Conservation (phyloP, 768 basidiomycete species). For the Suillus placidus region DNA sequence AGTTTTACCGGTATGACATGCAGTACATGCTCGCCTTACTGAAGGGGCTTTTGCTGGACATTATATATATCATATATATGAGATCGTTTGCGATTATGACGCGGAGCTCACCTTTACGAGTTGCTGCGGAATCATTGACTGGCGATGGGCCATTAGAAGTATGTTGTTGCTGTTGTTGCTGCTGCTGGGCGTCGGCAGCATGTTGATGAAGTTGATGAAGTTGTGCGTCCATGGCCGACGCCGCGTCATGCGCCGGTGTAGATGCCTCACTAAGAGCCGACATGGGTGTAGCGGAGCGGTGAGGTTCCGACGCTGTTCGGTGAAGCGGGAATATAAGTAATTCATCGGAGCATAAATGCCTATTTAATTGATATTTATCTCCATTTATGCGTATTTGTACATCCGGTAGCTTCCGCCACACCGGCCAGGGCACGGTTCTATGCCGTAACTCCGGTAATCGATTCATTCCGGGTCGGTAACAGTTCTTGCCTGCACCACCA, state of each 20-base stretch:
- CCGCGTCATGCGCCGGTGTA: slow-evolving; percentile 69
- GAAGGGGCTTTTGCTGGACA: slow-evolving; percentile 75
- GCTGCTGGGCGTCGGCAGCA: slow-evolving; percentile 39
- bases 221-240: slow-evolving; percentile 60
- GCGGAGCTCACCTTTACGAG: slow-evolving; percentile 62
- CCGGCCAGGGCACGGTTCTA: slow-evolving; percentile 3
- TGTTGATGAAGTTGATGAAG: slow-evolving; percentile 45
- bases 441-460: slow-evolving; percentile 21
- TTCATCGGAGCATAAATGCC: slow-evolving; percentile 32
- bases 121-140: slow-evolving; percentile 35
- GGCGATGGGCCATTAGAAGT: slow-evolving; percentile 31
- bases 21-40: slow-evolving; percentile 77
- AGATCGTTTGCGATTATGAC: slow-evolving; percentile 14
- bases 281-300: slow-evolving; percentile 57
- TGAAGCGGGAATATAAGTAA: slow-evolving; percentile 29
- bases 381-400: slow-evolving; percentile 31
- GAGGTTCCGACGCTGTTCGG: slow-evolving; percentile 33
- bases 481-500: slow-evolving; percentile 21
- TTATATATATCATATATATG: slow-evolving; percentile 15
- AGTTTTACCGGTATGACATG: slow-evolving; percentile 84
- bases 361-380: slow-evolving; percentile 18
- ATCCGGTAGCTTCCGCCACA: slow-evolving; percentile 23
- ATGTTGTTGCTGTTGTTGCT: slow-evolving; percentile 10
- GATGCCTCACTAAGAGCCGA: slow-evolving; percentile 74
- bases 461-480: slow-evolving; percentile 18